Evolutionary conservation across 345 rosid genomes (phyloP).

Genomic region (Boechera divaricarpa): DNA sequence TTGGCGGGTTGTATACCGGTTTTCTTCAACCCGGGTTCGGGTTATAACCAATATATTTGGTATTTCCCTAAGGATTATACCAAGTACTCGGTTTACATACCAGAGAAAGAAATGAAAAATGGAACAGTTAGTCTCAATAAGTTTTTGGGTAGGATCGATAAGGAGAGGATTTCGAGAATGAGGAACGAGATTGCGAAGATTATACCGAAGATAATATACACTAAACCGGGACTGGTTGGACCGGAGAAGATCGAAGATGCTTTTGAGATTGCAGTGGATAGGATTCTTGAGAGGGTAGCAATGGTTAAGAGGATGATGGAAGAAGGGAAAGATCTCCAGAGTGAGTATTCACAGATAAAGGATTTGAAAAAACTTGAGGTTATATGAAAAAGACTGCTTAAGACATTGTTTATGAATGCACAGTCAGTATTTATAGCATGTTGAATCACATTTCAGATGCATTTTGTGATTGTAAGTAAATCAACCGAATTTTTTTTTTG

Average conservation of each 20-base stretch:
- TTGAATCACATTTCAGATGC: not conserved
- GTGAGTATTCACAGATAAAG: constrained; percentile 38
- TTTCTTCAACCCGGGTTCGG: constrained; percentile 64
- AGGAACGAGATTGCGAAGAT: constrained; percentile 54
- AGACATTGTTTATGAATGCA: constrained; percentile 5
- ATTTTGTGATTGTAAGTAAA: constrained; percentile 15
- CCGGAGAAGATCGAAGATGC: constrained; percentile 52
- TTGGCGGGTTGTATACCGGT: constrained; percentile 70
- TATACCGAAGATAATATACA: constrained; percentile 63
- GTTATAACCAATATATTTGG: constrained; percentile 65
- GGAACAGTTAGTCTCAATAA: constrained; percentile 40
- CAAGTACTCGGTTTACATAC: constrained; percentile 57
- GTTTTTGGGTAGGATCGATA: constrained; percentile 34
- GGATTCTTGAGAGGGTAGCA: constrained; percentile 49
- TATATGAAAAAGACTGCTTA: not conserved
- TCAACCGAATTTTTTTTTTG: not conserved
- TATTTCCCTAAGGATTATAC: constrained; percentile 55
- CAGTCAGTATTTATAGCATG: not conserved
- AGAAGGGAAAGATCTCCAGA: constrained; percentile 33
- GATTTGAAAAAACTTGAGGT: constrained; percentile 36
- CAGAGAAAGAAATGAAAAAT: constrained; percentile 33
- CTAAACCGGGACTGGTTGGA: constrained; percentile 45
- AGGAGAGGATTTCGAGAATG: constrained; percentile 44
- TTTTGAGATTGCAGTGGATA: constrained; percentile 54
- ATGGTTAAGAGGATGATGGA: constrained; percentile 38